Evolutionary conservation across 2,329 filamentous ascomycete species (phyloP).

Genomic region (Plectosphaerella sp.): DNA sequence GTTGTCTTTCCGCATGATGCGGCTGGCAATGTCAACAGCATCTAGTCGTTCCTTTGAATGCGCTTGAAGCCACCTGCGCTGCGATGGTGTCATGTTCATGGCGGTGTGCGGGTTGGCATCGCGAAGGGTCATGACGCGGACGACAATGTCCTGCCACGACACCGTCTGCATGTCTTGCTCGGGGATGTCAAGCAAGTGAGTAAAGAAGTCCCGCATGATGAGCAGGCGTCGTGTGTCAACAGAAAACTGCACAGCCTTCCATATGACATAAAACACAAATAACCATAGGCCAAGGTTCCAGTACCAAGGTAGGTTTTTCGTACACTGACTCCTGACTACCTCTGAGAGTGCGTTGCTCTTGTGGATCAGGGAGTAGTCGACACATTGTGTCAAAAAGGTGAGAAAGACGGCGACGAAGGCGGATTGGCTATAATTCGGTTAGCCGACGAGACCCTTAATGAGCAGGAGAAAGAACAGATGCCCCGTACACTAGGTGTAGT

Average conservation of each 20-base stretch:
- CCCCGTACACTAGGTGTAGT: conserved; percentile 66
- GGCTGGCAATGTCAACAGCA: conserved; percentile 94
- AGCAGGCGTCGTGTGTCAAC: conserved; percentile 69
- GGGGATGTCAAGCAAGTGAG: conserved; percentile 76
- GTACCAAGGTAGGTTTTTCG: conserved; percentile 65
- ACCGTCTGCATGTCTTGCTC: conserved; percentile 86
- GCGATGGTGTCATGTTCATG: conserved; percentile 44
- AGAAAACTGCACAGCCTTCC: conserved; percentile 70
- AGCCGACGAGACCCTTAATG: conserved; percentile 3
- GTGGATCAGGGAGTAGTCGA: conserved; percentile 73
- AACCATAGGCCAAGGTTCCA: conserved; percentile 81
- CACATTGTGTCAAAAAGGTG: conserved; percentile 79
- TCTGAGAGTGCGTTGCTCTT: conserved; percentile 54
- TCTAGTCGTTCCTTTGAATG: conserved; percentile 93
- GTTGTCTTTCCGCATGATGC: conserved; percentile 93
- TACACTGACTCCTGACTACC: conserved; percentile 68
- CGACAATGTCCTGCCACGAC: conserved; percentile 89
- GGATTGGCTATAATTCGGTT: conserved; percentile 54
- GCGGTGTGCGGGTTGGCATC: conserved; percentile 83
- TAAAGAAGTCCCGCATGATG: conserved; percentile 81
- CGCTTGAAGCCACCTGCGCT: conserved; percentile 63
- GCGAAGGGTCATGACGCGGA: conserved; percentile 75
- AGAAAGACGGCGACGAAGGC: conserved; percentile 78
- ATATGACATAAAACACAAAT: conserved; percentile 81
- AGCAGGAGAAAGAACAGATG: not conserved